Evolutionary conservation across 2,329 filamentous ascomycete species (phyloP).

Genomic region (Sarocladium strictum): DNA sequence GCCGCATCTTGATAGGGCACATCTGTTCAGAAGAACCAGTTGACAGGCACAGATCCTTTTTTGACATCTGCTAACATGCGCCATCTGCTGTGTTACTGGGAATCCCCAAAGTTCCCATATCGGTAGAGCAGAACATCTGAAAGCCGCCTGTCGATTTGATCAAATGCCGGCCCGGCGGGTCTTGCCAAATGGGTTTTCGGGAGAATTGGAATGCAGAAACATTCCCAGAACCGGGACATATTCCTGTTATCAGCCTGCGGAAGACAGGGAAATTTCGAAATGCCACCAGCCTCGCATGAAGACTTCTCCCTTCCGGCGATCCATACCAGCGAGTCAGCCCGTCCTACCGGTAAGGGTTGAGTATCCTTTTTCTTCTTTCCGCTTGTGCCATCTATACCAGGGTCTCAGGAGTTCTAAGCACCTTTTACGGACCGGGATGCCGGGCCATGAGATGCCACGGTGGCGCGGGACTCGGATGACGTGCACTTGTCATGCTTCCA

Average conservation of each 20-base stretch:
- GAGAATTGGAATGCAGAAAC: constrained; percentile 1
- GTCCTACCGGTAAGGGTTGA: background rate
- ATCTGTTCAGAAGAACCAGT: background rate
- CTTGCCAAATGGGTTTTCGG: background rate
- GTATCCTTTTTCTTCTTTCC: background rate
- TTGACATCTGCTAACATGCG: background rate
- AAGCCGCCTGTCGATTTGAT: background rate
- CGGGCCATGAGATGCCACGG: background rate
- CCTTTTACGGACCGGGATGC: background rate
- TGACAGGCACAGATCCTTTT: background rate
- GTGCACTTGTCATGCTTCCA: background rate
- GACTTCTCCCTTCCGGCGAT: constrained; percentile 1
- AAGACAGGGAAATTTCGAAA: constrained; percentile 2
- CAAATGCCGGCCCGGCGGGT: background rate
- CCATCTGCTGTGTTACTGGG: background rate
- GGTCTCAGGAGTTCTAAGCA: background rate
- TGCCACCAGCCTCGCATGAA: background rate
- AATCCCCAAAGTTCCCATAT: background rate
- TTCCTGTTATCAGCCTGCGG: background rate
- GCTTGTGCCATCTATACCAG: background rate
- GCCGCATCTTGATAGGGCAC: background rate
- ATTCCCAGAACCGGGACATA: constrained; percentile 1
- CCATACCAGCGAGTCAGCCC: constrained; percentile 3
- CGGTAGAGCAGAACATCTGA: background rate
- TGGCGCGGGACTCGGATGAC: constrained; percentile 2